Evolutionary conservation across 2,329 filamentous ascomycete species (phyloP).

Genomic region (Metarhizium guizhouense): DNA sequence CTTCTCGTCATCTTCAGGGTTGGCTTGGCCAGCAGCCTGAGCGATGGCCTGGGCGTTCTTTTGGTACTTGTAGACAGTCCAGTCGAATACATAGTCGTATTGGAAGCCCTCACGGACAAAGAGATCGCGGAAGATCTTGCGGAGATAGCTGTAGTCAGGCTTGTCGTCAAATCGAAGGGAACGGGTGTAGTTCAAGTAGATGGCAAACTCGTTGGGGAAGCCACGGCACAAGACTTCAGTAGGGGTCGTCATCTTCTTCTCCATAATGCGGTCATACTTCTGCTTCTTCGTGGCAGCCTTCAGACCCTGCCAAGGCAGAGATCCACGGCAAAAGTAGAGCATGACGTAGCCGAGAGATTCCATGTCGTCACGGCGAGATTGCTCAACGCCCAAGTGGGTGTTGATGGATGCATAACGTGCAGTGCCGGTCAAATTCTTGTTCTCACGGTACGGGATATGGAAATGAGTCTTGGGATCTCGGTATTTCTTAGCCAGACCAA

Average conservation of each 20-base stretch:
- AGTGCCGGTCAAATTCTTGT: constrained; percentile 99
- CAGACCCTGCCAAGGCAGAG: constrained; percentile 95
- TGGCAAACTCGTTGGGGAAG: constrained; percentile 98
- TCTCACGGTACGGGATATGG: constrained; percentile 99
- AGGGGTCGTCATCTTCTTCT: constrained; percentile 99
- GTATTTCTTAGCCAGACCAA: constrained; percentile 99
- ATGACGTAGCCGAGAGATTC: constrained; percentile 98
- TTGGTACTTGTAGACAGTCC: constrained; percentile 99
- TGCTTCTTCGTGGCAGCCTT: constrained; percentile 99
- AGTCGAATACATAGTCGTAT: constrained; percentile 99
- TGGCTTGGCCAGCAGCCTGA: constrained; percentile 60
- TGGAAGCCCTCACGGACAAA: constrained; percentile 99
- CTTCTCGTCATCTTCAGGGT: constrained; percentile 70
- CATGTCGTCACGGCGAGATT: constrained; percentile 99
- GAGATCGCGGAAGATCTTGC: constrained; percentile 99
- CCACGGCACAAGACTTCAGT: constrained; percentile 98
- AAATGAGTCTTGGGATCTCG: constrained; percentile 99
- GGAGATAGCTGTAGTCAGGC: constrained; percentile 98
- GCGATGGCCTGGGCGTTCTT: constrained; percentile 94
- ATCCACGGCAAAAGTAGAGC: constrained; percentile 99
- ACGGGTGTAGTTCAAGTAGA: constrained; percentile 98
- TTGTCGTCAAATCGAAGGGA: constrained; percentile 99
- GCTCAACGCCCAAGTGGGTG: constrained; percentile 95
- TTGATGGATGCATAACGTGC: constrained; percentile 98
- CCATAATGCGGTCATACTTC: constrained; percentile 99